Percentiles rank a stretch among this genome's conserved stretches.
Conservation (phyloP, 2,329 filamentous ascomycete genomes). For the Colletotrichum sp. region DNA sequence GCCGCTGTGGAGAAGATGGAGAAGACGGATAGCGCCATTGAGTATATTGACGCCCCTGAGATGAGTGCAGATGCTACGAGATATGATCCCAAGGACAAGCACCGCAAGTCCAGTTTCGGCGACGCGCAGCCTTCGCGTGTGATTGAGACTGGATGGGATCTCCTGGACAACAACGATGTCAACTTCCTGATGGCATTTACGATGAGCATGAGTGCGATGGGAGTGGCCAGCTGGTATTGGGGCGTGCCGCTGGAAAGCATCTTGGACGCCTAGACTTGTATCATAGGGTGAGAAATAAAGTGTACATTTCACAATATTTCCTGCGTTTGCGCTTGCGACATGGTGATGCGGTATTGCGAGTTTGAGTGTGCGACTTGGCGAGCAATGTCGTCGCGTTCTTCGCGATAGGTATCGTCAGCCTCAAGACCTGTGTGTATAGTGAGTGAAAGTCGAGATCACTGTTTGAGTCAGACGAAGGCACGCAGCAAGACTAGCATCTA, state of each 20-base stretch:
- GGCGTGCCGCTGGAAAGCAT: conserved; percentile 54
- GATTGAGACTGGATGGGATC: conserved; percentile 69
- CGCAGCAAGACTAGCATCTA: background rate
- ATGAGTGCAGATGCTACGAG: conserved; percentile 40
- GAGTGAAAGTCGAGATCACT: background rate
- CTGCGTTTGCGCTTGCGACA: background rate
- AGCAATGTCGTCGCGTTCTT: background rate
- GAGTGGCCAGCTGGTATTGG: conserved; percentile 65
- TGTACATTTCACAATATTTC: background rate
- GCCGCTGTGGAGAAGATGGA: conserved; percentile 45
- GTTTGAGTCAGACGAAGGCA: background rate
- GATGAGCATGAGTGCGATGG: conserved; percentile 83
- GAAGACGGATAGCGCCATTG: conserved; percentile 29
- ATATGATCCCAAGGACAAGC: conserved; percentile 55
- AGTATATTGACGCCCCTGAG: conserved; percentile 34
- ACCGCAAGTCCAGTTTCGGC: conserved; percentile 57
- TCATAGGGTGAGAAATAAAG: background rate
- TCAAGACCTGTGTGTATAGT: background rate
- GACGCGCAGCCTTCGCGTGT: conserved; percentile 64
- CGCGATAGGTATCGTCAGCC: background rate
- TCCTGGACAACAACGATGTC: conserved; percentile 94
- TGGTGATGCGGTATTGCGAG: background rate
- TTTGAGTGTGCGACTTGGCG: background rate
- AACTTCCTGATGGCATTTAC: conserved; percentile 88
- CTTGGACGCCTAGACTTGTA: conserved; percentile 8